Evolutionary conservation across 2,329 filamentous ascomycete genomes (phyloP).

Genomic region (Thelonectria discophora): DNA sequence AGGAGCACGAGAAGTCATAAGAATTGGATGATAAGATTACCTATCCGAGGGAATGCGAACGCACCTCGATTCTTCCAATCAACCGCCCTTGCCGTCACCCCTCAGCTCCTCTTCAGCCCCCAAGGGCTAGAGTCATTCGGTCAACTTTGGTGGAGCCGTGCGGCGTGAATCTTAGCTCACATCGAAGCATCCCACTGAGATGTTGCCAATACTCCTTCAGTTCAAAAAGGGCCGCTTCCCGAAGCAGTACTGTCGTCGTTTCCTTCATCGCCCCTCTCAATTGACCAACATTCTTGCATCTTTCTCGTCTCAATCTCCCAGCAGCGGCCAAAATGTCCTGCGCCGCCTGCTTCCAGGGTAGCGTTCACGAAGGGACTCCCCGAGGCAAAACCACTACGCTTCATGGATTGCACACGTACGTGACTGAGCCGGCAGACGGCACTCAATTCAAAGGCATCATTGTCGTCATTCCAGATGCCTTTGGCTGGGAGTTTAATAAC

Average conservation of each 20-base stretch:
- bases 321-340: conserved; percentile 44
- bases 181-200: not conserved
- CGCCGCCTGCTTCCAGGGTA: conserved; percentile 57
- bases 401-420: conserved; percentile 60
- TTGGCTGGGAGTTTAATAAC: conserved; percentile 65
- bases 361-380: conserved; percentile 54
- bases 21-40: too few relatives aligned
- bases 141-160: not conserved
- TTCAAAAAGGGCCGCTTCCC: not conserved
- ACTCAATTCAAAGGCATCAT: conserved; percentile 54
- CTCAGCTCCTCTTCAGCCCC: not conserved
- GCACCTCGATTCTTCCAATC: not conserved
- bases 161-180: not conserved
- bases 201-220: not conserved
- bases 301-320: not conserved
- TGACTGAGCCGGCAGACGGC: conserved; percentile 50
- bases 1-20: too few relatives aligned
- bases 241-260: too few relatives aligned
- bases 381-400: conserved; percentile 55
- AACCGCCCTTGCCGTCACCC: not conserved
- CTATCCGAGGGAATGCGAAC: too few relatives aligned
- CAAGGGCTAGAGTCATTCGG: conserved; percentile 3
- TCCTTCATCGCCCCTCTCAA: not conserved
- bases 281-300: not conserved
- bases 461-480: conserved; percentile 64